Base-by-base conservation (phyloP, 805 yeast species). In the Brettanomyces sp. region DNA sequence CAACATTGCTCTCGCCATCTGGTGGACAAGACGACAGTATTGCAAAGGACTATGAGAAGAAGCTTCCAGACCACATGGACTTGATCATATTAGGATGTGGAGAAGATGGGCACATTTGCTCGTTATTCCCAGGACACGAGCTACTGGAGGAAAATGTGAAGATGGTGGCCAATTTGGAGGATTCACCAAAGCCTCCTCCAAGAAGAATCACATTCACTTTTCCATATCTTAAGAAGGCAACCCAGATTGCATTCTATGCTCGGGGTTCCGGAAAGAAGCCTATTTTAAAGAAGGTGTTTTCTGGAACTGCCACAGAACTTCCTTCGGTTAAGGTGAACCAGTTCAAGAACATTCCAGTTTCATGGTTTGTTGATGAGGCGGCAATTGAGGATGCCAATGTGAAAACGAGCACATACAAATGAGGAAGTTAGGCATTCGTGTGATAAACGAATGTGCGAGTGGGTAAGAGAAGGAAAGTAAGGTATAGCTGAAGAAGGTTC, bases 71-170 rank as follows among this genome's bases (percentile, higher is more conserved):
- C 22, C 58, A 49, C 6, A 57, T 81, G 28, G 95, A 89, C 63
- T 67, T 88, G 55, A 68, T 89, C 22, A 67, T 88, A 46, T 72
- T 89, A 51, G 97, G 97, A 22, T 85, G 93, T 62, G 97, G 97
- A 6, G 96, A 96, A 34, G 97, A 89, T 58, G 97, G 96, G 36
- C 97, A 89, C 64, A 89, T 96, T 4, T 86, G 95, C 67, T 89
- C 96, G 1, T 70, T 89, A 51, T 89, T 89, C 76, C 96, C 96
- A 11, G 89, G 83, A 36, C 96, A 88, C 62, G 56, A 63, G 49
- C 71, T 87, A 56, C 70, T 89, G 47, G 52, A 73, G 35, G 91
- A 83, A 59, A 62, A 66, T 25, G 43, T 60, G 8, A 67, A 70
- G 49, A 63, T 65, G 38, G 81, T 89, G 47, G 78, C 90, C 8